A percentile compares a stretch with the other conserved stretches of the same genome.
Conservation (phyloP, 805 yeast genomes). For the Saccharomycopsis amapae region DNA sequence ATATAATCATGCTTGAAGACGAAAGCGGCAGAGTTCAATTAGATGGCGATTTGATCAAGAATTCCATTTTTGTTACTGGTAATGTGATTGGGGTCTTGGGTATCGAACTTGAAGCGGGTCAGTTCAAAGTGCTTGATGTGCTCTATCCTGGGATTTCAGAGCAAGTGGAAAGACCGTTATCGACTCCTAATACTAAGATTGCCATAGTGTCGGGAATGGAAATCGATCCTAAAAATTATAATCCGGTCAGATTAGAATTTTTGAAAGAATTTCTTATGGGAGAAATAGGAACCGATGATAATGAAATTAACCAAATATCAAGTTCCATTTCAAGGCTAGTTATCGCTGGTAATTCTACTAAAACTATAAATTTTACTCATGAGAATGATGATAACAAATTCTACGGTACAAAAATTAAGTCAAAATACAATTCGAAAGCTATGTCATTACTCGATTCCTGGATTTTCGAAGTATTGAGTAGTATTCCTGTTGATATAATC, state of each 20-base stretch:
- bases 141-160: conserved; percentile 61
- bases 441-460: conserved; percentile 52
- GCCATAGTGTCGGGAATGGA: conserved; percentile 76
- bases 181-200: conserved; percentile 35
- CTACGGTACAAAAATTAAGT: conserved; percentile 43
- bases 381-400: conserved; percentile 25
- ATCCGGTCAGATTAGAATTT: conserved; percentile 41
- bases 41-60: conserved; percentile 46
- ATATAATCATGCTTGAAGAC: conserved; percentile 75
- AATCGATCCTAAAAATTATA: conserved; percentile 37
- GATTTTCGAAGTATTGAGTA: conserved; percentile 45
- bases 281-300: conserved; percentile 40
- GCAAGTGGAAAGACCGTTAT: conserved; percentile 36
- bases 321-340: conserved; percentile 44
- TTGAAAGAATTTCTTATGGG: conserved; percentile 69
- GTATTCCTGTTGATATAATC: conserved; percentile 67
- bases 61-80: conserved; percentile 74
- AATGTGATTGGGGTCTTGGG: conserved; percentile 83
- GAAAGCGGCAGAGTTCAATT: conserved; percentile 82
- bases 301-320: conserved; percentile 17
- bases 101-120: conserved; percentile 74
- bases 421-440: conserved; percentile 44
- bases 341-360: conserved; percentile 67
- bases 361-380: conserved; percentile 23
- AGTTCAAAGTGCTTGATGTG: conserved; percentile 77